phyloP scores from a whole-genome alignment of 1,284 basidiomycete species.

The Pyrrhoderma noxium region DNA sequence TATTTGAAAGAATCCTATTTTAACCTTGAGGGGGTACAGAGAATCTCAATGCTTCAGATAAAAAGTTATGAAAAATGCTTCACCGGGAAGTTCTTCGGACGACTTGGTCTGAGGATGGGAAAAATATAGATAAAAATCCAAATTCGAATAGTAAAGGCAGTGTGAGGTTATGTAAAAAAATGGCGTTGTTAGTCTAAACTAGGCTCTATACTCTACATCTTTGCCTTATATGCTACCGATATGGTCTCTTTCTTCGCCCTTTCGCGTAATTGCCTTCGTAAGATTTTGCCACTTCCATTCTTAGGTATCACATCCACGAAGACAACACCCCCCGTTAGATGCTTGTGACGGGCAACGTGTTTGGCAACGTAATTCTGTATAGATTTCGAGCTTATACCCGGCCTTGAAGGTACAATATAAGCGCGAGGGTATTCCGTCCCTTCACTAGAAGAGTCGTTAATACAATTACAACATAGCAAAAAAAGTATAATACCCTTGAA shows the following conservation, averaged over 20 bases:
- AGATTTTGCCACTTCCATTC: slow-evolving; percentile 68
- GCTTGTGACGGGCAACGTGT: slow-evolving; percentile 60
- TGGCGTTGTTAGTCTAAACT: no score
- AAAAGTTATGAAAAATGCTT: no score
- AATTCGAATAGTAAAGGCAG: no score
- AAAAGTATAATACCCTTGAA: slow-evolving; percentile 57
- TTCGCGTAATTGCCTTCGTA: slow-evolving; percentile 55
- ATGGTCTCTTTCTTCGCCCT: slow-evolving; percentile 33
- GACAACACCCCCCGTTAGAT: slow-evolving; percentile 55
- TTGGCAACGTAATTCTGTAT: slow-evolving; percentile 43
- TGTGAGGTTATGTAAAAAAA: no score
- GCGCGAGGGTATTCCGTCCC: slow-evolving; percentile 43
- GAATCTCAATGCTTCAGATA: no score
- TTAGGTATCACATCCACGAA: slow-evolving; percentile 57
- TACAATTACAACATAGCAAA: slow-evolving; percentile 29
- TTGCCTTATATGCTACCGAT: no score
- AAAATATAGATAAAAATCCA: no score
- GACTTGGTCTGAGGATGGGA: no score
- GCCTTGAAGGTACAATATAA: slow-evolving; percentile 54
- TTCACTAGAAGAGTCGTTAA: slow-evolving; percentile 16
- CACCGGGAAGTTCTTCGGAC: no score
- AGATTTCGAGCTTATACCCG: slow-evolving; percentile 31
- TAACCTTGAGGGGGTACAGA: no score
- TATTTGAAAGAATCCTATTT: no score
- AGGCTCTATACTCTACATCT: no score